Evolutionary conservation across 1,284 basidiomycete species (phyloP), one percentile per base, ranked within the genome.

Genomic region (Tetrapyrgos nigripes): DNA sequence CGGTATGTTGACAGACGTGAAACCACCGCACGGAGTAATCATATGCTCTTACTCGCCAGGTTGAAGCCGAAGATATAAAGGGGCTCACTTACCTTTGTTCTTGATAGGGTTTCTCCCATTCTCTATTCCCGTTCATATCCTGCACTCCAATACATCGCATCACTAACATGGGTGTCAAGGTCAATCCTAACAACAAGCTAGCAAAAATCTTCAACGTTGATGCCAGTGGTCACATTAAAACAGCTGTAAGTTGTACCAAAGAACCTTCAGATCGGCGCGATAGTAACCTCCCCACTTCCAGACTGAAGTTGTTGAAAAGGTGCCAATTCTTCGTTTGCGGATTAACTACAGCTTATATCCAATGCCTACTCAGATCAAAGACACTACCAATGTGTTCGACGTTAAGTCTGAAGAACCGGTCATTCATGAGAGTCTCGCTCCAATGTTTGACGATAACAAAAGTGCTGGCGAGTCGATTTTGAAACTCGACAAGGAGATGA

Each of bases 141-240:
- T 31, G 24, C 49, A 31, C 26, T 50, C 28, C 49, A 50, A 28
- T 29, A 3, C 29, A 50, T 31, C 49, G 17, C n/a, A 50, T 29
- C 26, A 29, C 49, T 50, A 29, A 13, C 28, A 50, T 50, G 49
- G 49, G 49, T 50, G 49, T 50, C 28, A 50, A 50, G 29, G 27
- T 50, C 26, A 50, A 50, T 50, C 49, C 49, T 13, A 26, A 26
- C 26, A 50, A 31, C 49, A 19, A 27, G 49, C 21, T 50, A 29
- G 49, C 49, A 6, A 24, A 29, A 28, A 24, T 50, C 23, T 50
- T 50, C 49, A 50, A 50, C 6, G 6, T 28, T 9, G 49, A 50
- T 29, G 26, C 13, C 3, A 50, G 21, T 29, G 49, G 49, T 31
- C 33, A 50, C 29, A 29, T 29, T n/a, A 23, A n/a, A n/a, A 45